Percentiles rank a stretch among this genome's conserved stretches.
These are phyloP conservation scores for Ganoderma meredithae DNA, from an alignment of 1,284 basidiomycete species.

Conservation along the genomic window DNA sequence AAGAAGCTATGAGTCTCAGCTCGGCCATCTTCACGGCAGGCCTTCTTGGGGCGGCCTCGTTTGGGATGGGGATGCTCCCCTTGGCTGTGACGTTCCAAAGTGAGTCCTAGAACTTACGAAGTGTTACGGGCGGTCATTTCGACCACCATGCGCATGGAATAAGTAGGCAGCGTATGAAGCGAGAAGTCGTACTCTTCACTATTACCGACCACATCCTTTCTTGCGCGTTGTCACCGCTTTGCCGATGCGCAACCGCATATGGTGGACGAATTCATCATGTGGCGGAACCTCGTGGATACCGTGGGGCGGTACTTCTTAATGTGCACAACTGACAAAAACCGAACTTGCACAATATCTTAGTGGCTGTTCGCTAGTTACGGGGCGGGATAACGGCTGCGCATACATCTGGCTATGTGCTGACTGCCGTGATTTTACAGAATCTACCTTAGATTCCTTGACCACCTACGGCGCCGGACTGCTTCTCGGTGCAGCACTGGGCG, in stretches of 20 bases:
- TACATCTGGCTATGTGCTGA: background rate
- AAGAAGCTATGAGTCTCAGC: slow-evolving; percentile 19
- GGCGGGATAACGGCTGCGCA: background rate
- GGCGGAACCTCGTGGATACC: background rate
- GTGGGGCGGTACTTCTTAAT: background rate
- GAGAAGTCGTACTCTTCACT: background rate
- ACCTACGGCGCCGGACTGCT: slow-evolving; percentile 85
- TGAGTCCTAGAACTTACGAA: slow-evolving; percentile 41
- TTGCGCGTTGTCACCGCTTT: background rate
- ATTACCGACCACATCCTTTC: background rate
- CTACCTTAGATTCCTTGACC: slow-evolving; percentile 65
- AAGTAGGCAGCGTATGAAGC: background rate
- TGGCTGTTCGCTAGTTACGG: background rate
- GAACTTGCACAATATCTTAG: background rate
- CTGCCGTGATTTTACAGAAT: slow-evolving; percentile 48
- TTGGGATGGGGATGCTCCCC: slow-evolving; percentile 78
- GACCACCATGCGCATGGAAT: background rate
- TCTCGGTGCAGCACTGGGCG: slow-evolving; percentile 87
- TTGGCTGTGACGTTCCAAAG: slow-evolving; percentile 79
- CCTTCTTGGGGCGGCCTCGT: slow-evolving; percentile 77
- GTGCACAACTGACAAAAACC: background rate
- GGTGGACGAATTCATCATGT: background rate
- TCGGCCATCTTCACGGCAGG: slow-evolving; percentile 51
- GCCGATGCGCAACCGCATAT: background rate
- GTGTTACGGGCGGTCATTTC: background rate